A percentile compares a stretch with the other conserved stretches of the same genome.
These are phyloP conservation scores for Pichia cactophila DNA, from an alignment of 1,139 yeast species.

Conservation along the genomic window DNA sequence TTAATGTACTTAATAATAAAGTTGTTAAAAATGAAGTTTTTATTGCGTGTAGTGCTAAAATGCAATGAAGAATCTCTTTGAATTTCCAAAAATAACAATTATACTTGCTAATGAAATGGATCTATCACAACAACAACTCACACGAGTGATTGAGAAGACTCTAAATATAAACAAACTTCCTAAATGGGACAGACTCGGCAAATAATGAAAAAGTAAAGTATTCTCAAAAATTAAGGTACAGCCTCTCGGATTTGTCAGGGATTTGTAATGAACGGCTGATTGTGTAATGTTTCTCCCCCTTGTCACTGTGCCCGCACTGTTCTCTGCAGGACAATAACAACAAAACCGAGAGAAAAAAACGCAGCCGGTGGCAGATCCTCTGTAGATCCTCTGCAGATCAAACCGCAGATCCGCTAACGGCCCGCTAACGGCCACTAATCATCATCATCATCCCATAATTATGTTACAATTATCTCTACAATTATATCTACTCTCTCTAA, in stretches of 20 bases:
- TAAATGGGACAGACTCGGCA: neutral
- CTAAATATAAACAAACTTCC: neutral
- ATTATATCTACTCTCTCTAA: no score
- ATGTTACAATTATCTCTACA: no score
- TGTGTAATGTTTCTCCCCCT: no score
- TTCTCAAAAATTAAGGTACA: conserved; percentile 1
- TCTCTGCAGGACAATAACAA: no score
- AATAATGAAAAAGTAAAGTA: neutral
- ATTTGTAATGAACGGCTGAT: no score
- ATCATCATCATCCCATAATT: no score
- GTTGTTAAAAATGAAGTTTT: neutral
- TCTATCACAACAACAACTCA: neutral
- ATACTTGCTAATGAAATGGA: neutral
- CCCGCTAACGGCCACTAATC: no score
- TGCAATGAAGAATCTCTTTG: neutral
- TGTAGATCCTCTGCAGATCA: neutral
- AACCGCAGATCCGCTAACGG: no score
- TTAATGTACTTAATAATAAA: neutral
- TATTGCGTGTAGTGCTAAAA: neutral
- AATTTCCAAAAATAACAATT: neutral
- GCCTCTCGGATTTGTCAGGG: no score
- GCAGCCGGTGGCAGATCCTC: no score
- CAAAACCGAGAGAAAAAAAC: no score
- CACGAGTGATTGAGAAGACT: neutral
- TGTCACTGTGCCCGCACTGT: no score